Base-by-base conservation (phyloP, 2,329 filamentous ascomycete genomes). In the Fusarium foetens region DNA sequence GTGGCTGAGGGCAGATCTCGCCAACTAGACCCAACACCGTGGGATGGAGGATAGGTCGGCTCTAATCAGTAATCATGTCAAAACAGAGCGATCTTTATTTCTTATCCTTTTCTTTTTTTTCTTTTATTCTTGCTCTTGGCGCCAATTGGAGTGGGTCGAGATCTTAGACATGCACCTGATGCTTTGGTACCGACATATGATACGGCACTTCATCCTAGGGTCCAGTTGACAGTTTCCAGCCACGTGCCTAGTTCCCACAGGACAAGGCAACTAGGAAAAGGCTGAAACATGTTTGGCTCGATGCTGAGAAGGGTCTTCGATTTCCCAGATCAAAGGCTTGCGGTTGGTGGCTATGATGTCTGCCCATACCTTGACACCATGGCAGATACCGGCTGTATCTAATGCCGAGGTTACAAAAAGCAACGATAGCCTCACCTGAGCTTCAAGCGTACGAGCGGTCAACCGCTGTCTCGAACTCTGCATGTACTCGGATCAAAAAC, bases 1-100 rank as follows among this genome's bases (percentile, higher is more conserved):
- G 25, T 46, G 27, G 39, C 45, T 64, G 16, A 42, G 11, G 31
- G 13, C 19, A 41, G 35, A 41, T 51, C 29, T 59, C 17, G 23
- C 36, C 29, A 48, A 45, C 13, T 8, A 31, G 27, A 48, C 27
- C 66, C 41, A 21, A 58, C 36, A 23, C 41, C 4, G 25, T 31
- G 58, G 58, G 41, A 45, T 55, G 31, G 23, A 38, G 25, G 7
- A 19, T 13, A 23, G n/a, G 29, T 43, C 19, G 7, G 13, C 9
- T 33, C 41, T 63, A 48, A 67, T 62, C 61, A 73, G 36, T 73
- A 58, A 70, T 66, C 61, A 13, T 10, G 8, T 8, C 16, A 9
- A 42, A n/a, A 29, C 33, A 38, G 13, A 36, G 14, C 27, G 54
- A 58, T 71, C 63, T n/a, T 19, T 29, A n/a, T 39, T 27, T 27